A percentile compares a stretch with the other conserved stretches of the same genome.
These are phyloP conservation scores for Fraxinus platypoda DNA, from an alignment of 305 asterid species.

Conservation along the genomic window DNA sequence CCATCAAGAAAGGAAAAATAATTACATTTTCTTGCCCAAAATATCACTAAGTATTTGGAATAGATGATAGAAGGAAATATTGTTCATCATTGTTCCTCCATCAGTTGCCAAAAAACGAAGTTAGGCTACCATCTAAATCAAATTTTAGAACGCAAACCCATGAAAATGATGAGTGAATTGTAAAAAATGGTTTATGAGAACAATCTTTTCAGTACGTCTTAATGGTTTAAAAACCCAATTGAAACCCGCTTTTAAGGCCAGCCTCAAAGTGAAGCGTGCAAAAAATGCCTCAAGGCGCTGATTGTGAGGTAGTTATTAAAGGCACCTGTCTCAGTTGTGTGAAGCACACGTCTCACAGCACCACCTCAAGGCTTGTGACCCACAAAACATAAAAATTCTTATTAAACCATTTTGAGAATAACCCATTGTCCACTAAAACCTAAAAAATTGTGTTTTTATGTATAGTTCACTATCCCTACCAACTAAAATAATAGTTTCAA, in stretches of 20 bases:
- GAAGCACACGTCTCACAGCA: neutral
- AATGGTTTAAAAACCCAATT: neutral
- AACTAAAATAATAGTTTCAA: neutral
- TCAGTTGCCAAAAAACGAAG: neutral
- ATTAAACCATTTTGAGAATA: neutral
- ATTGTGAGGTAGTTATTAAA: neutral
- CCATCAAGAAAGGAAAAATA: slow-evolving; percentile 1
- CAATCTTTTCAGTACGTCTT: neutral
- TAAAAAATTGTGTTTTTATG: neutral
- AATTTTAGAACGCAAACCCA: neutral
- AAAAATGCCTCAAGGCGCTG: neutral
- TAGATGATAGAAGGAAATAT: slow-evolving; percentile 4
- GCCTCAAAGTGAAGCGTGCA: neutral
- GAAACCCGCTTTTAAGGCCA: neutral
- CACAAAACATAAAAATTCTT: neutral
- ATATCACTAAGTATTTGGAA: neutral
- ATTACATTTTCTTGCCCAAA: neutral
- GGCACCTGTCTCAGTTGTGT: neutral
- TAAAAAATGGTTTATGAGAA: too few relatives aligned
- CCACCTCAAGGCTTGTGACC: neutral
- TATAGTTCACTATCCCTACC: neutral
- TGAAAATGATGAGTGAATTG: neutral
- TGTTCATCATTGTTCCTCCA: neutral
- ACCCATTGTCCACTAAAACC: neutral
- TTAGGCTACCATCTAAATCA: neutral